These are phyloP conservation scores for Solanum etuberosum DNA, from an alignment of 257 asterid genomes.

Conservation along the genomic window DNA sequence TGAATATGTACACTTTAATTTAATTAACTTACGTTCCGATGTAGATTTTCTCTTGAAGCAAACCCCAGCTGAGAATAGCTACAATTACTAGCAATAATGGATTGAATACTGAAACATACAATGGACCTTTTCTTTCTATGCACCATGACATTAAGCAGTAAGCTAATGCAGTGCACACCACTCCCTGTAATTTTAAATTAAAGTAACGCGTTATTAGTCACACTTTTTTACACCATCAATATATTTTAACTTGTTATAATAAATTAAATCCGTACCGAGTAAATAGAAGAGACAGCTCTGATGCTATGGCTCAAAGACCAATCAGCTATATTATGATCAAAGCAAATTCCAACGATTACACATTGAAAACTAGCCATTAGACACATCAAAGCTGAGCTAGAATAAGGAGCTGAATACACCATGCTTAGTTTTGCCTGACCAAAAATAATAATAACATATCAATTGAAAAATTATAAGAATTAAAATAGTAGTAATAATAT, in stretches of 20 bases:
- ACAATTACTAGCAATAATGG: slow-evolving; percentile 77
- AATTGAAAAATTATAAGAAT: neutral
- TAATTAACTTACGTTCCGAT: slow-evolving; percentile 50
- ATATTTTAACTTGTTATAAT: neutral
- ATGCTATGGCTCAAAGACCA: slow-evolving; percentile 66
- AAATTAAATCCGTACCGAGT: slow-evolving; percentile 4
- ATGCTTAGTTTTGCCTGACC: slow-evolving; percentile 49
- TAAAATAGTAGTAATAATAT: neutral
- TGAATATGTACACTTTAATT: neutral
- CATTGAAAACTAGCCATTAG: slow-evolving; percentile 70
- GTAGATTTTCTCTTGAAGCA: slow-evolving; percentile 58
- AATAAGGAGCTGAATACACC: slow-evolving; percentile 55
- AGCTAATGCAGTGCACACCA: slow-evolving; percentile 69
- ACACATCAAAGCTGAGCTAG: slow-evolving; percentile 77
- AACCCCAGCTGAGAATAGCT: slow-evolving; percentile 78
- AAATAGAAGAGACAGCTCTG: slow-evolving; percentile 53
- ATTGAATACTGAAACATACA: slow-evolving; percentile 76
- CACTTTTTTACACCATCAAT: slow-evolving; percentile 10
- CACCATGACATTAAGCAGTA: slow-evolving; percentile 74
- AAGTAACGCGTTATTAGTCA: neutral
- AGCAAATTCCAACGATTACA: slow-evolving; percentile 33
- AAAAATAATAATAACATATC: neutral
- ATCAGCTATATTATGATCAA: slow-evolving; percentile 45
- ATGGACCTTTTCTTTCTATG: slow-evolving; percentile 65
- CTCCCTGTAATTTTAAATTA: slow-evolving; percentile 39